Conservation (phyloP, 2,329 filamentous ascomycete genomes). For the Pestalotiopsis sp. region DNA sequence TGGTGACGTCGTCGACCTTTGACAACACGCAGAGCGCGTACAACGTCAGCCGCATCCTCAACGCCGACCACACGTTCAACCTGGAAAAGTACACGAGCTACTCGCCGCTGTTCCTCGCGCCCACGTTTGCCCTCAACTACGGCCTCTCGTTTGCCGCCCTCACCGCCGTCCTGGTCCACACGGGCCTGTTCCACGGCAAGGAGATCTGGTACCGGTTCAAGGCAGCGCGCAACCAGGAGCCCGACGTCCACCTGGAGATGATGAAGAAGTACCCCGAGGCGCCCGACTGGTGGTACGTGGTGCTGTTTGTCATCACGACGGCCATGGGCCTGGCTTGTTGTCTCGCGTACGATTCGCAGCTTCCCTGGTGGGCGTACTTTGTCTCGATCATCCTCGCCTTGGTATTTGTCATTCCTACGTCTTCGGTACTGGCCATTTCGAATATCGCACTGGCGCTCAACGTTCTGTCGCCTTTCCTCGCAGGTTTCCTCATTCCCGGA, state of each 20-base stretch:
- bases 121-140: conserved; percentile 48
- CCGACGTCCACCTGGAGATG: conserved; percentile 52
- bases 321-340: conserved; percentile 47
- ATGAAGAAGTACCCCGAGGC: conserved; percentile 57
- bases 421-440: conserved; percentile 51
- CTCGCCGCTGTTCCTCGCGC: conserved; percentile 56
- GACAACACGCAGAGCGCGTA: conserved; percentile 59
- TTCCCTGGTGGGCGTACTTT: conserved; percentile 58
- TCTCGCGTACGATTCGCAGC: conserved; percentile 49
- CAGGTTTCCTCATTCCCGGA: conserved; percentile 63
- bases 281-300: conserved; percentile 58
- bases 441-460: conserved; percentile 55
- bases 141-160: conserved; percentile 58
- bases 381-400: conserved; percentile 48
- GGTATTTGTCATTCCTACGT: conserved; percentile 49
- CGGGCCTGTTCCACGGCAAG: conserved; percentile 40
- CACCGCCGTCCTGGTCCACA: conserved; percentile 44
- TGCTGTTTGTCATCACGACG: conserved; percentile 46
- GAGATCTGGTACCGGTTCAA: conserved; percentile 48
- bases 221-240: conserved; percentile 48
- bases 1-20: conserved; percentile 56
- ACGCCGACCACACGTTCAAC: conserved; percentile 50
- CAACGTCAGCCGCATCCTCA: conserved; percentile 55
- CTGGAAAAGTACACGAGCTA: conserved; percentile 54
- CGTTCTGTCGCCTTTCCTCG: conserved; percentile 55